Base-by-base conservation (phyloP, 805 yeast species). In the Saturnispora zaruensis region DNA sequence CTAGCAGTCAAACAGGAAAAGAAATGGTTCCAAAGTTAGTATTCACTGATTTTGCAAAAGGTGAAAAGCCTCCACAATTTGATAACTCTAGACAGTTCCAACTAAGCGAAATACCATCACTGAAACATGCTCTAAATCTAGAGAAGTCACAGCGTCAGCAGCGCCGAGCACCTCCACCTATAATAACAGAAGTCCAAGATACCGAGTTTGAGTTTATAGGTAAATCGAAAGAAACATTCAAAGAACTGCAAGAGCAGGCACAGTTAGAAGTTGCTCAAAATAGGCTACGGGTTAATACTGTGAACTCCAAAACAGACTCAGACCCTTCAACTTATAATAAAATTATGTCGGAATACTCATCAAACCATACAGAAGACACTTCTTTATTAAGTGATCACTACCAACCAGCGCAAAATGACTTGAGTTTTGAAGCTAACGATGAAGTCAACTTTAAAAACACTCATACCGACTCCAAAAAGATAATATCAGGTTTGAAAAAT, bases 1-100 rank as follows among this genome's bases (percentile, higher is more conserved):
- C 70, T 6, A 68, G 68, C 32, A 72, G 72, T 55, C 84, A 82
- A 5, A 84, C 95, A 0, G 95, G 95, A 0, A 68, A 76, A 52
- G 73, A 74, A 51, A 77, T 83, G 34, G 72, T 72, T 49, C 72
- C 75, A 6, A 78, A 85, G 1, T 81, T 87, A 1, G 72, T 68
- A 53, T 87, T 83, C 57, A 70, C 83, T 32, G 87, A 87, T 59
- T 87, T 66, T 60, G 60, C 73, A 3, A 66, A 67, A 41, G 66
- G 65, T 45, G 57, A 54, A 41, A 37, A 42, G 25, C 51, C 46
- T 34, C 44, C 50, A 14, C 16, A 32, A 3, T 23, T 38, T 28
- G 50, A 38, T 4, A 38, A 32, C 11, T 16, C 28, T 1, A 51
- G 48, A 36, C 49, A 49, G 2, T 57, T 58, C 32, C 38, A 53